A percentile compares a stretch with the other conserved stretches of the same genome.
These are phyloP conservation scores for Diplocarpon mali DNA, from an alignment of 2,329 filamentous ascomycete species.

Conservation along the genomic window DNA sequence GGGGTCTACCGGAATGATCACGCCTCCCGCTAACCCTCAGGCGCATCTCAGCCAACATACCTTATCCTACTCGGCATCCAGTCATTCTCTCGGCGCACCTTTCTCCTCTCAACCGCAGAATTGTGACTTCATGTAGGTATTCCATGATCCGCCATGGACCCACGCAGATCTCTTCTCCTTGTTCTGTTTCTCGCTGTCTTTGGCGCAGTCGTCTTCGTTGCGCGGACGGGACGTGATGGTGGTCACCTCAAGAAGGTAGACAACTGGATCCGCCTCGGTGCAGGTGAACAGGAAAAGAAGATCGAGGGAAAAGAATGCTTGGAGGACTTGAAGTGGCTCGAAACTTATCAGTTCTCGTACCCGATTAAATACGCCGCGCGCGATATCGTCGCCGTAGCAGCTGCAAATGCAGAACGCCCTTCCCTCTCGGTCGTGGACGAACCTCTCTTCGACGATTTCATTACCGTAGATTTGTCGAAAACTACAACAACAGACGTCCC, in stretches of 20 bases:
- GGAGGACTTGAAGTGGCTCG: slow-evolving; percentile 22
- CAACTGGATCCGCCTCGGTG: slow-evolving; percentile 9
- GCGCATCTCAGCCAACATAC: too few species aligned
- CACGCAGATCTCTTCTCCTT: slow-evolving; percentile 12
- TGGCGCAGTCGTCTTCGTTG: slow-evolving; percentile 12
- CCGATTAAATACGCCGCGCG: slow-evolving; percentile 23
- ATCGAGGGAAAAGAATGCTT: slow-evolving; percentile 10
- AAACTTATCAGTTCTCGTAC: slow-evolving; percentile 22
- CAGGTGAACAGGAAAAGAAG: slow-evolving; percentile 1
- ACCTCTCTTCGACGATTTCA: slow-evolving; percentile 20
- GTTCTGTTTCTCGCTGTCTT: slow-evolving; percentile 16
- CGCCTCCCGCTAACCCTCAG: too few species aligned
- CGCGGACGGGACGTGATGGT: slow-evolving; percentile 9
- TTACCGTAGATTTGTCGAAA: slow-evolving; percentile 14
- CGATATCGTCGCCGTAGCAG: slow-evolving; percentile 19
- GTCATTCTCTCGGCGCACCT: neutral
- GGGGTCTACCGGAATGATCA: too few species aligned
- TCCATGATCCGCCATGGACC: slow-evolving; percentile 13
- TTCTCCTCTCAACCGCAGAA: neutral
- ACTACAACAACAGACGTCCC: slow-evolving; percentile 12
- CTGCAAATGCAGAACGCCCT: slow-evolving; percentile 11
- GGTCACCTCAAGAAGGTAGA: slow-evolving; percentile 9
- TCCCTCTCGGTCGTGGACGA: slow-evolving; percentile 20
- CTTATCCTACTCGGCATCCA: neutral
- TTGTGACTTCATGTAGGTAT: slow-evolving; percentile 13